Evolutionary conservation across 2,329 filamentous ascomycete species (phyloP).

Genomic region (Cladosporium cucumerinum): DNA sequence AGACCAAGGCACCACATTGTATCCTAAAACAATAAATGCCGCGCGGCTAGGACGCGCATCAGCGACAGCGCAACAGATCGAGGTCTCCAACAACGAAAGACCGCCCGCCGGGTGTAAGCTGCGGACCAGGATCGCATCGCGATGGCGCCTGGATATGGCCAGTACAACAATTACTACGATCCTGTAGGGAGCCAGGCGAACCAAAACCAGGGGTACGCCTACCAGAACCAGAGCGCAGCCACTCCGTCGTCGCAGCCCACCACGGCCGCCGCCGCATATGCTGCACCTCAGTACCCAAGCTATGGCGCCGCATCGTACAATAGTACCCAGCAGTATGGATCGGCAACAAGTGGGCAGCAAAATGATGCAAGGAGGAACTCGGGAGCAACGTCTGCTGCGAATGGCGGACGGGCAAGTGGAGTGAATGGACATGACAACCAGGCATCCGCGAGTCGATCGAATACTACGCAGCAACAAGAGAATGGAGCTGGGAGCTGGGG

Average conservation of each 20-base stretch:
- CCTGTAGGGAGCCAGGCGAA: constrained; percentile 32
- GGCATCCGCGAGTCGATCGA: constrained; percentile 15
- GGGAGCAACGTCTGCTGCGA: background rate
- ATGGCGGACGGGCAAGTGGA: background rate
- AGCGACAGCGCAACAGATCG: background rate
- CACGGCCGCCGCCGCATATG: constrained; percentile 4
- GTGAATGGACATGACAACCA: constrained; percentile 25
- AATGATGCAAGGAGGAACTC: constrained; percentile 4
- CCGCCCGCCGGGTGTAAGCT: background rate
- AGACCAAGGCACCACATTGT: background rate
- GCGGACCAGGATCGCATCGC: background rate
- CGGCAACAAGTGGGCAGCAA: constrained; percentile 18
- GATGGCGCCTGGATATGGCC: constrained; percentile 9
- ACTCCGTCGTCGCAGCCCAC: constrained; percentile 17
- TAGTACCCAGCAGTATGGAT: constrained; percentile 24
- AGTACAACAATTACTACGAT: constrained; percentile 32
- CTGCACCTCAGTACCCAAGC: constrained; percentile 16
- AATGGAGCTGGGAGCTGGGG: constrained; percentile 9
- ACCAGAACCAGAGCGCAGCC: constrained; percentile 22
- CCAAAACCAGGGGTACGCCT: constrained; percentile 23
- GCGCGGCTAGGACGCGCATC: background rate
- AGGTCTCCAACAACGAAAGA: background rate
- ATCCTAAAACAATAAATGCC: background rate
- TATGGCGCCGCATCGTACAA: constrained; percentile 20
- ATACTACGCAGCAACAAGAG: constrained; percentile 15